Evolutionary conservation across 768 basidiomycete species (phyloP).

Genomic region (Leccinum uliginosum): DNA sequence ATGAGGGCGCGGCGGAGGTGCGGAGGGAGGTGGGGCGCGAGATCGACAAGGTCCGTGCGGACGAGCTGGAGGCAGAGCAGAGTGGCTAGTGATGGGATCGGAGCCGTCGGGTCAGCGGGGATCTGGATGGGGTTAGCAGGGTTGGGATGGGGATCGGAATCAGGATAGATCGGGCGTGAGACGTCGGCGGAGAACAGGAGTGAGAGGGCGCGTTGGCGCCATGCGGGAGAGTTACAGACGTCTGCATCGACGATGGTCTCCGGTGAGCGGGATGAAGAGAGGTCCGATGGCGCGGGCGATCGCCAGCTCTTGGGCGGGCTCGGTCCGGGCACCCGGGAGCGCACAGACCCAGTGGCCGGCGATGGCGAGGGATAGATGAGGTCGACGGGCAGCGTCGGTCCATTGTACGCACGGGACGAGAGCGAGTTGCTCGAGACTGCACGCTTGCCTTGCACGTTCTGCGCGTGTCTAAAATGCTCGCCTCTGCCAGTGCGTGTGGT

Average conservation of each 20-base stretch:
- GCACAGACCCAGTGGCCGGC: not conserved
- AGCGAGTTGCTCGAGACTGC: conserved; percentile 14
- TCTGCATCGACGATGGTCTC: conserved; percentile 7
- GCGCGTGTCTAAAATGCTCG: conserved; percentile 64
- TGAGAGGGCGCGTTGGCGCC: conserved; percentile 56
- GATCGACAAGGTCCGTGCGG: conserved; percentile 41
- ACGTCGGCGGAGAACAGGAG: conserved; percentile 37
- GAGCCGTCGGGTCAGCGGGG: not conserved
- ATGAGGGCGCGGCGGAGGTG: conserved; percentile 59
- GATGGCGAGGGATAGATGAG: conserved; percentile 31
- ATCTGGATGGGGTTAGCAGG: conserved; percentile 15
- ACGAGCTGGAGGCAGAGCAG: conserved; percentile 55
- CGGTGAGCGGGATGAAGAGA: not conserved
- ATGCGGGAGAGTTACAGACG: conserved; percentile 29
- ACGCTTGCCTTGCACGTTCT: conserved; percentile 42
- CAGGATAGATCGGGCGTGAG: conserved; percentile 13
- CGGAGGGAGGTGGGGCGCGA: conserved; percentile 49
- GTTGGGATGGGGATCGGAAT: conserved; percentile 1
- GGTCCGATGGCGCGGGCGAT: conserved; percentile 21
- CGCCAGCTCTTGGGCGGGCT: conserved; percentile 58
- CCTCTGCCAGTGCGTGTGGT: conserved; percentile 46
- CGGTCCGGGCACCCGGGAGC: conserved; percentile 39
- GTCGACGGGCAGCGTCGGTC: conserved; percentile 43
- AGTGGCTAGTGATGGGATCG: conserved; percentile 48
- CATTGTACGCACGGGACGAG: conserved; percentile 30